Evolutionary conservation across 495 filamentous ascomycete species (phyloP).

Genomic region (Trichoderma parareesei): DNA sequence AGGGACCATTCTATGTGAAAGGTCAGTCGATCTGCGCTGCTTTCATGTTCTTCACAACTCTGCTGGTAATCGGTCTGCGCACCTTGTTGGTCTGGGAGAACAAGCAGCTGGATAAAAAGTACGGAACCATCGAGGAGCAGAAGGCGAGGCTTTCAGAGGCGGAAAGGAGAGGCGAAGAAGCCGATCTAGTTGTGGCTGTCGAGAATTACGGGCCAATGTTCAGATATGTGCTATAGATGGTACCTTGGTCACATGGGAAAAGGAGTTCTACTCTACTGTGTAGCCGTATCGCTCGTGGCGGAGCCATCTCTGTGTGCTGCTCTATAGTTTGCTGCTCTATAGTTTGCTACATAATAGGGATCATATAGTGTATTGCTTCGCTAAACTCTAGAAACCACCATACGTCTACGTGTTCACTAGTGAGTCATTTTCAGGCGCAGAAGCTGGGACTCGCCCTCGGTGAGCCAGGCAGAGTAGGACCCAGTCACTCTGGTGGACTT

Average conservation of each 20-base stretch:
- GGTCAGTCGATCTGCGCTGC: constrained; percentile 63
- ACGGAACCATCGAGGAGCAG: constrained; percentile 11
- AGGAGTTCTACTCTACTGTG: too few relatives aligned
- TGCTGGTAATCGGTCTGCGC: constrained; percentile 43
- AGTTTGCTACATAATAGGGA: too few relatives aligned
- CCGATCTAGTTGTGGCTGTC: background rate
- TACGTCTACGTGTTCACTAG: background rate
- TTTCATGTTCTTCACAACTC: constrained; percentile 61
- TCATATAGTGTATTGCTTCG: background rate
- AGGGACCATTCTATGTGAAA: constrained; percentile 55
- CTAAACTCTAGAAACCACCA: background rate
- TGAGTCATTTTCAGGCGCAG: constrained; percentile 8
- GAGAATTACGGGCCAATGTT: constrained; percentile 7
- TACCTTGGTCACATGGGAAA: too few relatives aligned
- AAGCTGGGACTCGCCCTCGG: constrained; percentile 16
- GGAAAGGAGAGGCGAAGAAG: background rate
- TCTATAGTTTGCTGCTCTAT: too few relatives aligned
- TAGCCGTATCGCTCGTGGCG: too few relatives aligned
- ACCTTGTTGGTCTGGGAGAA: constrained; percentile 56
- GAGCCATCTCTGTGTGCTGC: too few relatives aligned
- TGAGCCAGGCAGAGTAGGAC: constrained; percentile 15
- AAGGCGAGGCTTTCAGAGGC: background rate
- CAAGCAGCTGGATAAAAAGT: constrained; percentile 37
- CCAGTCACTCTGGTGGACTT: constrained; percentile 15
- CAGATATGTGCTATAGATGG: background rate